Conservation (phyloP, 257 asterid genomes). For the Nicotiana sylvestris region DNA sequence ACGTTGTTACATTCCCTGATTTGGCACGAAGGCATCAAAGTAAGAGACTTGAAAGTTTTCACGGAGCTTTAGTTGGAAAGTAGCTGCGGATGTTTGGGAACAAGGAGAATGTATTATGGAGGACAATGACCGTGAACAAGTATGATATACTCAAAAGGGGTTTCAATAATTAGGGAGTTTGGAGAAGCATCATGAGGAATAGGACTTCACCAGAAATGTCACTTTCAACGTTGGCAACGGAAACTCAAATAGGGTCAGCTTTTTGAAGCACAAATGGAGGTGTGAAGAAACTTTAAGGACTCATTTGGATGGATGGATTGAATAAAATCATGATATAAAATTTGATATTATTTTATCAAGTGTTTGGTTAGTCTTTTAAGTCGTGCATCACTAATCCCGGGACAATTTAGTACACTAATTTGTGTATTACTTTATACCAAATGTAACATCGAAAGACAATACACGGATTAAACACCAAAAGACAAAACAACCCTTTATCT, state of each 20-base stretch:
- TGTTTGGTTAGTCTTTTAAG: too few relatives aligned
- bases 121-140: neutral
- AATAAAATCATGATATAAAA: too few relatives aligned
- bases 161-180: too few relatives aligned
- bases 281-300: neutral
- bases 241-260: neutral
- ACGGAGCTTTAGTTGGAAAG: neutral
- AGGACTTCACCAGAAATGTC: neutral
- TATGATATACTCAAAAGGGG: neutral
- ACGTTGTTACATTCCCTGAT: neutral
- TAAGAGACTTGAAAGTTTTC: neutral
- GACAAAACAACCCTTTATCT: too few relatives aligned
- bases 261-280: neutral
- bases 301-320: too few relatives aligned
- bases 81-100: neutral
- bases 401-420: too few relatives aligned
- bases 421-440: too few relatives aligned
- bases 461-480: too few relatives aligned
- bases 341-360: too few relatives aligned
- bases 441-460: too few relatives aligned
- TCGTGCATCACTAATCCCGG: too few relatives aligned
- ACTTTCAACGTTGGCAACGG: neutral
- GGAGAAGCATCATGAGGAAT: neutral
- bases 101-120: neutral
- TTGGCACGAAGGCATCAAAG: neutral